Evolutionary conservation across 768 basidiomycete species (phyloP).

Genomic region (Pisolithus tinctorius): DNA sequence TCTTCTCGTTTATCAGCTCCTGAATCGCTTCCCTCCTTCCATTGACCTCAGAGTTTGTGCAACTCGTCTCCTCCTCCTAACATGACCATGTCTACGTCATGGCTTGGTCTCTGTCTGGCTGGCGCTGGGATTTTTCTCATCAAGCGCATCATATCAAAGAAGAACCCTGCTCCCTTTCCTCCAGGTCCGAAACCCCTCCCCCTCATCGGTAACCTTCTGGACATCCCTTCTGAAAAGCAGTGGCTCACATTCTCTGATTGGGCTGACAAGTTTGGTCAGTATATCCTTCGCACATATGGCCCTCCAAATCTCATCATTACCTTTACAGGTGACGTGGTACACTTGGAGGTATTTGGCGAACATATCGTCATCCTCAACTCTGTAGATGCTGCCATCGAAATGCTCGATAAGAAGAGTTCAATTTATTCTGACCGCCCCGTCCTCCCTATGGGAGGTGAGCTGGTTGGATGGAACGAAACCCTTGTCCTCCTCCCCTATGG

Average conservation of each 20-base stretch:
- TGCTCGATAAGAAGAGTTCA: slow-evolving; percentile 44
- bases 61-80: neutral
- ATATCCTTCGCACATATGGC: neutral
- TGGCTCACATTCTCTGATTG: slow-evolving; percentile 33
- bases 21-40: no score
- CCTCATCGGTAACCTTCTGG: slow-evolving; percentile 29
- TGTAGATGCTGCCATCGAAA: slow-evolving; percentile 37
- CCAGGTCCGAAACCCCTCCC: slow-evolving; percentile 40
- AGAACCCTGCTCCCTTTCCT: slow-evolving; percentile 25
- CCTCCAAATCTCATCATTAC: neutral
- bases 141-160: neutral
- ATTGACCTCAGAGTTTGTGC: no score
- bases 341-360: slow-evolving; percentile 29
- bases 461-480: neutral
- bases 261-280: slow-evolving; percentile 37
- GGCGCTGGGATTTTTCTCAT: neutral
- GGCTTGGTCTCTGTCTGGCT: neutral
- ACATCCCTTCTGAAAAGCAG: slow-evolving; percentile 32
- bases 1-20: no score
- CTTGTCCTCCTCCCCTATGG: neutral
- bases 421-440: slow-evolving; percentile 35
- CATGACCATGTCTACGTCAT: neutral
- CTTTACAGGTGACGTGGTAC: neutral
- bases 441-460: slow-evolving; percentile 2
- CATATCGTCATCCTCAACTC: slow-evolving; percentile 44